Percentiles rank a stretch among this genome's conserved stretches.
These are phyloP conservation scores for Nepenthes alata DNA, from an alignment of 179 eudicot species.

Conservation along the genomic window DNA sequence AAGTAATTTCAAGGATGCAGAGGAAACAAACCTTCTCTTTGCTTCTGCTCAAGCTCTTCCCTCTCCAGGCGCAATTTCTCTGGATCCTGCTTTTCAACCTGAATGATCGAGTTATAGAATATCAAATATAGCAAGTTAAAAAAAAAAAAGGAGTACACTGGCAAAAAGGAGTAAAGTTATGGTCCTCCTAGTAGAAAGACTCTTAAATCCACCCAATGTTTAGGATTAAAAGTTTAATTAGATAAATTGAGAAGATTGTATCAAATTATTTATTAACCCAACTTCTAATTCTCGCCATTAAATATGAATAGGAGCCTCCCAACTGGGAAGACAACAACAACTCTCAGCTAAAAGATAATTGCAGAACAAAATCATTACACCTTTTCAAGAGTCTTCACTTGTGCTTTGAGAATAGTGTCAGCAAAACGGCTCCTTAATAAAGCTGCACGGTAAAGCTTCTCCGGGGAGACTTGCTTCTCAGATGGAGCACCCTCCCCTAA, in stretches of 20 bases:
- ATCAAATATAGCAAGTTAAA: neutral
- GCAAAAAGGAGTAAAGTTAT: no score
- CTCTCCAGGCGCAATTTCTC: slow-evolving; percentile 64
- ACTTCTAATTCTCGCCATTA: neutral
- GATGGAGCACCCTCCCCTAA: slow-evolving; percentile 66
- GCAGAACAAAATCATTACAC: slow-evolving; percentile 14
- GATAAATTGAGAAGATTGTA: no score
- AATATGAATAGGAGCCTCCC: no score
- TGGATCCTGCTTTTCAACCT: slow-evolving; percentile 77
- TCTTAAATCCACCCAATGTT: no score
- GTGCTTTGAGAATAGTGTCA: slow-evolving; percentile 88
- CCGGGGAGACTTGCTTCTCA: slow-evolving; percentile 82
- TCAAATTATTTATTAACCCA: no score
- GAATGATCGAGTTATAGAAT: neutral
- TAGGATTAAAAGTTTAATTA: no score
- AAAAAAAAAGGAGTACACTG: neutral
- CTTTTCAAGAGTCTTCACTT: slow-evolving; percentile 69
- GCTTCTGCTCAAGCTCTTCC: slow-evolving; percentile 76
- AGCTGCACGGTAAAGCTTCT: slow-evolving; percentile 80
- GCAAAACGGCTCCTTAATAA: slow-evolving; percentile 66
- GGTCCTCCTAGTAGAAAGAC: no score
- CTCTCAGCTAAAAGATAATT: no score
- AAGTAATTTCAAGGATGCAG: neutral
- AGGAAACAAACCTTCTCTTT: slow-evolving; percentile 50
- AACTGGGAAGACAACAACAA: no score